Base-by-base conservation (phyloP, 2,329 filamentous ascomycete genomes). In the Alternaria panax region DNA sequence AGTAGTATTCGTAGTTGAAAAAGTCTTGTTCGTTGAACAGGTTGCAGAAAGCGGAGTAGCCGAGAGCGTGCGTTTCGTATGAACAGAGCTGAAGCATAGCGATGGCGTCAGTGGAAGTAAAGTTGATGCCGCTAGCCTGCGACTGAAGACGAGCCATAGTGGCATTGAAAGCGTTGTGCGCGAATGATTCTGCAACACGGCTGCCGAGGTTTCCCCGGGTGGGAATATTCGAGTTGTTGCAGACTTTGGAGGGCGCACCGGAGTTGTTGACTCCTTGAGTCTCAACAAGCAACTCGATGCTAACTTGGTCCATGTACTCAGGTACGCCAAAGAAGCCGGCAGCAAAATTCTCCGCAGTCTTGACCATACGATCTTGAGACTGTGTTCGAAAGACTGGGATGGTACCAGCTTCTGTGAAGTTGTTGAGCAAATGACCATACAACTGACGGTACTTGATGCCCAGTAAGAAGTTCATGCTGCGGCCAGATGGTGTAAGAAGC, bases 1-100 rank as follows among this genome's bases (percentile, higher is more conserved):
- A 80, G 66, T 75, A 80, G 65, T 82, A 81, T 51, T 81, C 80
- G 54, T 77, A 81, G 59, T 80, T 80, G 9, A 80, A 28, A 58
- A 79, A 82, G 56, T 82, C 80, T 54, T 80, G 64, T 43, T 80
- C 69, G 46, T 67, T 79, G 67, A 81, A 82, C 9, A 82, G 70
- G 6, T 58, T 42, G 62, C 80, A 82, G 69, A 81, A 82, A 3
- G 75, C 66, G 0, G 80, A 81, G 63, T 80, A 81, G 24, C 80
- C 80, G 2, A 82, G 75, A 0, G 79, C 79, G 27, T 73, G 71
- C 28, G 71, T 74, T 47, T 75, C 72, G 55, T 75, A 74, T 1
- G 71, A 69, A 59, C 71, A 75, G 8, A 75, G 67, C 43, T 81
- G 76, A 7, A 82, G 74, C 78, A 81, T 81, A 6, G 75, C 70